phyloP scores from a whole-genome alignment of 257 asterid species.

The Thymus mandschuricus region DNA sequence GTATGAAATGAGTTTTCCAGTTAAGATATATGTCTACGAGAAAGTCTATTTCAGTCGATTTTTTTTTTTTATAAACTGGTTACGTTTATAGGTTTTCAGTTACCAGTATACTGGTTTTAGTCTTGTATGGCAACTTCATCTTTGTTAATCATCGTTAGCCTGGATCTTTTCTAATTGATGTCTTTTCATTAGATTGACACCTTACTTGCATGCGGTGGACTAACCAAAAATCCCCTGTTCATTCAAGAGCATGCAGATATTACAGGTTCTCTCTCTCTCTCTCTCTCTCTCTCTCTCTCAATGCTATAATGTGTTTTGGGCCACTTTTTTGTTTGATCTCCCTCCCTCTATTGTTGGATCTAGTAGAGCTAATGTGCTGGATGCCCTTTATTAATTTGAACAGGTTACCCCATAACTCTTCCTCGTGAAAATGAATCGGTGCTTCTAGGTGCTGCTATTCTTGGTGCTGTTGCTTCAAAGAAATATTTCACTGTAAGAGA shows the following conservation, averaged over 20 bases:
- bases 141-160: constrained; percentile 12
- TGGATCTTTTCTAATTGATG: constrained; percentile 21
- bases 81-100: constrained; percentile 12
- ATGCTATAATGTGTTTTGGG: neutral
- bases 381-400: constrained; percentile 25
- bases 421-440: constrained; percentile 95
- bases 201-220: constrained; percentile 95
- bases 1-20: too few relatives aligned
- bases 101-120: constrained; percentile 5
- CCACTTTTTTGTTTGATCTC: neutral
- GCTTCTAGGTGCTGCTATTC: constrained; percentile 94
- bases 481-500: constrained; percentile 63
- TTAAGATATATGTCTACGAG: neutral
- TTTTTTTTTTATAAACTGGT: neutral
- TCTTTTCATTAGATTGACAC: constrained; percentile 72
- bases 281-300: constrained; percentile 31
- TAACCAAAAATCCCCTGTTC: constrained; percentile 74
- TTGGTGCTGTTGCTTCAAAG: constrained; percentile 97
- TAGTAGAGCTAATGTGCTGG: constrained; percentile 15
- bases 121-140: constrained; percentile 13
- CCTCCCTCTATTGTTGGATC: neutral
- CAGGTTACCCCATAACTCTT: constrained; percentile 85
- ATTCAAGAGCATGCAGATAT: constrained; percentile 96
- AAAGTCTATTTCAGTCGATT: neutral
- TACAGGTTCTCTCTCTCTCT: constrained; percentile 55